Evolutionary conservation across 306 rosid species (phyloP).

Genomic region (Psophocarpus tetragonolobus): DNA sequence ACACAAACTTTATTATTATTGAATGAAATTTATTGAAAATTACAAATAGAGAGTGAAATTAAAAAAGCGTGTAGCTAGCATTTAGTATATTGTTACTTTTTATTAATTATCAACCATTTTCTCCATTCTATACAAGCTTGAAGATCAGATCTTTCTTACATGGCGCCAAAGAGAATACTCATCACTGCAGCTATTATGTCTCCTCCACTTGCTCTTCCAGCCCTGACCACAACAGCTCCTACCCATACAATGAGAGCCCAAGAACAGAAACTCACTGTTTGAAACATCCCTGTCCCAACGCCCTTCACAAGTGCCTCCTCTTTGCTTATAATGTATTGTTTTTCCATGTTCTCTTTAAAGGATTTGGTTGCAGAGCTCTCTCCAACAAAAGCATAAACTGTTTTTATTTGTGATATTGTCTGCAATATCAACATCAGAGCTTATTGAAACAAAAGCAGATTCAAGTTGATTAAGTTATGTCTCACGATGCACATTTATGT

Average conservation of each 20-base stretch:
- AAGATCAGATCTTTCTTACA: constrained; percentile 49
- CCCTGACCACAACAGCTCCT: constrained; percentile 77
- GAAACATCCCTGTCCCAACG: constrained; percentile 85
- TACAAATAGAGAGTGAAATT: too few relatives aligned
- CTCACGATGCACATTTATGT: not conserved
- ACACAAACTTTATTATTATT: too few relatives aligned
- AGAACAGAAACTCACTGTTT: constrained; percentile 71
- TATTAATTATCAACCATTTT: not conserved
- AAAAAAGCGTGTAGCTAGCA: too few relatives aligned
- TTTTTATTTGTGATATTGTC: constrained; percentile 82
- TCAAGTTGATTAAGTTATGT: not conserved
- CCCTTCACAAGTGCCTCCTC: constrained; percentile 85
- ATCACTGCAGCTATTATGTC: constrained; percentile 73
- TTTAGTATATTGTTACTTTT: not conserved
- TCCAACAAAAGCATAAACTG: constrained; percentile 89
- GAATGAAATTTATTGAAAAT: too few relatives aligned
- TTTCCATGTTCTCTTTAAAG: constrained; percentile 59
- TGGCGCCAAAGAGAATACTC: constrained; percentile 95
- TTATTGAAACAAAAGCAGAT: not conserved
- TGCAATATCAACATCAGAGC: constrained; percentile 37
- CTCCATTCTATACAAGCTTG: not conserved
- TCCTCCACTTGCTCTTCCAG: constrained; percentile 67
- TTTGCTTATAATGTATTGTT: constrained; percentile 57
- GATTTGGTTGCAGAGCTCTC: constrained; percentile 60
- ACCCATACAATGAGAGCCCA: constrained; percentile 88